phyloP scores from a whole-genome alignment of 495 filamentous ascomycete genomes.

The Acidiella bohemica region DNA sequence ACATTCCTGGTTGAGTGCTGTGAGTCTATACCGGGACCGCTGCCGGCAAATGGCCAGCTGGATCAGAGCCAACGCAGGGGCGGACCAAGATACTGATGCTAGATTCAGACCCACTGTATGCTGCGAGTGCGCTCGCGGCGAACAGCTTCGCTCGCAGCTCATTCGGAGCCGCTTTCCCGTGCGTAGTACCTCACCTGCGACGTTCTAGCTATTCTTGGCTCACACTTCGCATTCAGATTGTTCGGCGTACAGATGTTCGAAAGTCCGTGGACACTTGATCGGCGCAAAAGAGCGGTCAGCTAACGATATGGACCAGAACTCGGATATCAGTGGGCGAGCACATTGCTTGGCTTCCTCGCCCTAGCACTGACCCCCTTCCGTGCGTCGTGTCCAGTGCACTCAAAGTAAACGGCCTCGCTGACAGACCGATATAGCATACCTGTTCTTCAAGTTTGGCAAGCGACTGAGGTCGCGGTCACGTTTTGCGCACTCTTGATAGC shows the following conservation, averaged over 20 bases:
- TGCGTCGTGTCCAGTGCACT: constrained; percentile 18
- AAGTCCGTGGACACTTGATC: constrained; percentile 38
- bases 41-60: constrained; percentile 1
- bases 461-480: constrained; percentile 28
- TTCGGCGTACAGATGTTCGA: constrained; percentile 50
- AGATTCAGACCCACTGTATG: constrained; percentile 58
- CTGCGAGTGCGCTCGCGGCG: constrained; percentile 74
- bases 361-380: constrained; percentile 32
- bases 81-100: constrained; percentile 11
- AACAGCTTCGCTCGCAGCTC: constrained; percentile 72
- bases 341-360: constrained; percentile 32
- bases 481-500: constrained; percentile 25
- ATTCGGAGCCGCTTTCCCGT: constrained; percentile 68
- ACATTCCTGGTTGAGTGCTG: constrained; percentile 74
- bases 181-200: too few relatives aligned
- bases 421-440: constrained; percentile 13
- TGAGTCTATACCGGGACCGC: constrained; percentile 17
- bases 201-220: too few relatives aligned
- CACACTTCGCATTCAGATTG: constrained; percentile 30
- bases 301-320: constrained; percentile 22
- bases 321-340: constrained; percentile 33
- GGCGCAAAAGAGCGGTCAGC: constrained; percentile 26
- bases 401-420: too few relatives aligned
- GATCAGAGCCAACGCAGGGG: too few relatives aligned
- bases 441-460: constrained; percentile 34